Evolutionary conservation across 2,329 filamentous ascomycete genomes (phyloP), one percentile per base, ranked within the genome.

Genomic region (Trichoderma brevicompactum): DNA sequence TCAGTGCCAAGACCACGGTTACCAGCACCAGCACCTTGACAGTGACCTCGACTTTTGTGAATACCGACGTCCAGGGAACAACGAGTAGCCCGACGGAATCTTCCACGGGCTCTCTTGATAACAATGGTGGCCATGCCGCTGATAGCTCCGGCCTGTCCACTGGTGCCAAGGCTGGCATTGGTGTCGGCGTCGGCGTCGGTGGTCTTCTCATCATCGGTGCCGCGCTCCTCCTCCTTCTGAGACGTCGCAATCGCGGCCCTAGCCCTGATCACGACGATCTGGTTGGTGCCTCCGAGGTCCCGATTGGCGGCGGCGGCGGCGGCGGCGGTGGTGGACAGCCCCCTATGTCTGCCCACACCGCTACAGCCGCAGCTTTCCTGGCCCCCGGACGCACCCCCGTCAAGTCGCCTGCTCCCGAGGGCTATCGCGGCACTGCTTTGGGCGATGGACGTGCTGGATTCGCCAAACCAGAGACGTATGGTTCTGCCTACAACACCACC

Each of bases 121-220:
- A 53, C 52, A 68, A 56, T 65, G 67, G 17, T 65, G 66, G 67
- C 64, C 64, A 50, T 65, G 44, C 61, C 41, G 50, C 65, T 38
- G 61, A 60, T 43, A 68, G 66, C 66, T 68, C 70, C 9, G 77
- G 79, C 5, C 74, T 81, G 9, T 78, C 76, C 1, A 78, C 74
- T 7, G 79, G 79, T 34, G 79, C 79, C 67, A 80, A 81, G 75
- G 78, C 77, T 49, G 79, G 79, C 62, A 81, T 81, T 43, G 79
- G 79, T 61, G 76, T 75, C 23, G 79, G 77, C 58, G 76, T 73
- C 17, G 79, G 74, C 67, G 70, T 79, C 23, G 79, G 68, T 59
- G 79, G 71, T 19, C 72, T 80, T 9, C 67, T 72, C 41, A n/a
- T 78, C 63, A 64, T 79, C 50, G 74, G 65, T 49, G 70, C 66